Evolutionary conservation across 1,284 basidiomycete genomes (phyloP), one percentile per base, ranked within the genome.

Genomic region (Cryptococcus neoformans): DNA sequence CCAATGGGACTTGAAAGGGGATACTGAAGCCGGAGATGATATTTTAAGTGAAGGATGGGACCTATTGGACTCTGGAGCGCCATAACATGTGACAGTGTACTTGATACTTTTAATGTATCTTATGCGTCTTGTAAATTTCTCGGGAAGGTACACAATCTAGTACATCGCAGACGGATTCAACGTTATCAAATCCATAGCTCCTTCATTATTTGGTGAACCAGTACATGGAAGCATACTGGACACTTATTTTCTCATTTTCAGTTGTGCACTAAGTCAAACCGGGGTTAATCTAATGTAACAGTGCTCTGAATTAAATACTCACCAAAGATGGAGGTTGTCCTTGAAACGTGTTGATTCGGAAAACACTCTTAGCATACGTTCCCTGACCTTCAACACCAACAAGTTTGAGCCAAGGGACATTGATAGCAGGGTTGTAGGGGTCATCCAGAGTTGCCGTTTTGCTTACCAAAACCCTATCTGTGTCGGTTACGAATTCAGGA

Each of bases 251-350:
- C 38, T 70, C 55, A 8, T 78, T 75, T 39, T 80, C 81, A 4
- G 71, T 69, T 0, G 68, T 65, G 71, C 83, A 84, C 78, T 81
- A 38, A 2, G 44, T 16, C 40, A 17, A 14, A 49, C 35, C 39
- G 3, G 28, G 14, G 3, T 8, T 39, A 10, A 39, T 40, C 7
- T 16, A 41, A 6, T 34, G 7, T 16, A 36, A 10, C 21, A 28
- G 9, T 28, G 11, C 28, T 28, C 28, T n/a, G 7, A 35, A 16
- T n/a, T n/a, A 50, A 6, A 50, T 14, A 74, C 79, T 69, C 64
- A 83, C 82, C 12, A 78, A 78, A n/a, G 81, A 62, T 38, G 86
- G 84, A 11, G 86, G 83, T 67, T 86, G 83, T n/a, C 87, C 86
- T 39, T 78, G 80, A 21, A 79, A 77, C 8, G 85, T 87, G 65